Evolutionary conservation across 1,284 basidiomycete species (phyloP).

Genomic region (Tilletia indica): DNA sequence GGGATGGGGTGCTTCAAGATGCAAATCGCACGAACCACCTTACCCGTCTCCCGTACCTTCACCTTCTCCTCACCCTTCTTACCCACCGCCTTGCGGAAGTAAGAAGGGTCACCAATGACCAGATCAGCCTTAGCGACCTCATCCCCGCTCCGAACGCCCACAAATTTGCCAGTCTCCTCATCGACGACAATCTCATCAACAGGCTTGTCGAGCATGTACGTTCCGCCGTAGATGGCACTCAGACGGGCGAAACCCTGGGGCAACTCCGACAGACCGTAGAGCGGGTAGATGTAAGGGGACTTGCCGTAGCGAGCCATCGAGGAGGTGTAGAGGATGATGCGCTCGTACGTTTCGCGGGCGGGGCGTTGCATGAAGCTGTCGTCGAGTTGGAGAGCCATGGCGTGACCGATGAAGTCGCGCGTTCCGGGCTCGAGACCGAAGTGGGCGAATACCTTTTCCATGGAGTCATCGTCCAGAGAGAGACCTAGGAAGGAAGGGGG

Average conservation of each 20-base stretch:
- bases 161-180: constrained; percentile 80
- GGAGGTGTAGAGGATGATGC: constrained; percentile 94
- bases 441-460: constrained; percentile 75
- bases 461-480: constrained; percentile 49
- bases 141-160: constrained; percentile 81
- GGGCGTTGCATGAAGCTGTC: constrained; percentile 86
- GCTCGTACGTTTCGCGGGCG: constrained; percentile 85
- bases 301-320: constrained; percentile 99
- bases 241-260: constrained; percentile 94
- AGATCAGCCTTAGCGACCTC: constrained; percentile 97
- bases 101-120: constrained; percentile 96
- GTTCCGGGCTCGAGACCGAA: constrained; percentile 96
- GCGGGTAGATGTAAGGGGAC: constrained; percentile 98
- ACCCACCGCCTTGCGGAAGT: constrained; percentile 74
- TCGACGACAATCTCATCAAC: constrained; percentile 83
- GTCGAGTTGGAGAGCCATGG: constrained; percentile 97
- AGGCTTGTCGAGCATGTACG: constrained; percentile 98
- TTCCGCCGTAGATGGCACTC: constrained; percentile 97
- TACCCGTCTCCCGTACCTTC: constrained; percentile 88
- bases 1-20: constrained; percentile 98
- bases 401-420: constrained; percentile 98
- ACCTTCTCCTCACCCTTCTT: constrained; percentile 63
- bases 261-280: constrained; percentile 97
- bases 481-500: constrained; percentile 23
- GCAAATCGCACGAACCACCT: constrained; percentile 95